phyloP scores from a whole-genome alignment of 805 yeast species.

The Starmerella cellae region DNA sequence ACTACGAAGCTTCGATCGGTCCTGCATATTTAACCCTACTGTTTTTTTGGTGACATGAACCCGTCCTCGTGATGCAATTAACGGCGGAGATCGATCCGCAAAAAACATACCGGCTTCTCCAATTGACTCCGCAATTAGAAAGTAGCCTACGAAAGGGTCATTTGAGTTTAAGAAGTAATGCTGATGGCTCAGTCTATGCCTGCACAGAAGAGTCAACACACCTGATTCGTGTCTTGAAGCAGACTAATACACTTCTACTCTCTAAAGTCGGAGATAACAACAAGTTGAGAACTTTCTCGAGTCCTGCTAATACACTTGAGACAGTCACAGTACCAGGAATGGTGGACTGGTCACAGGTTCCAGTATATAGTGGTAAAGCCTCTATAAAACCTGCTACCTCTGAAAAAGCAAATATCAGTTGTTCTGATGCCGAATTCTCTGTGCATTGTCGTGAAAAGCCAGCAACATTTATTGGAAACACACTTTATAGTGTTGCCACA shows the following conservation, averaged over 20 bases:
- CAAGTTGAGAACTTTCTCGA: conserved; percentile 12
- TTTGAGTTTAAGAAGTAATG: conserved; percentile 9
- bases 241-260: conserved; percentile 69
- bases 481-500: conserved; percentile 28
- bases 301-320: conserved; percentile 22
- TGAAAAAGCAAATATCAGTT: conserved; percentile 1
- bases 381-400: not conserved
- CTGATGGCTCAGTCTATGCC: conserved; percentile 7
- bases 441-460: conserved; percentile 39
- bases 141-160: conserved; percentile 17
- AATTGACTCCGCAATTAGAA: conserved; percentile 23
- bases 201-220: conserved; percentile 19
- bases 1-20: no score
- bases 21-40: no score
- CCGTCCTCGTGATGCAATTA: not conserved
- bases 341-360: conserved; percentile 20
- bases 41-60: no score
- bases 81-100: not conserved
- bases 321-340: conserved; percentile 11
- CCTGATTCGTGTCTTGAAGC: conserved; percentile 34
- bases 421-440: conserved; percentile 41
- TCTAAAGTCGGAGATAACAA: conserved; percentile 21
- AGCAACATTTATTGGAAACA: conserved; percentile 44
- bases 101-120: conserved; percentile 13
- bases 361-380: conserved; percentile 14